These are phyloP conservation scores for Alternaria sp. DNA, from an alignment of 2,329 filamentous ascomycete genomes.

Conservation along the genomic window DNA sequence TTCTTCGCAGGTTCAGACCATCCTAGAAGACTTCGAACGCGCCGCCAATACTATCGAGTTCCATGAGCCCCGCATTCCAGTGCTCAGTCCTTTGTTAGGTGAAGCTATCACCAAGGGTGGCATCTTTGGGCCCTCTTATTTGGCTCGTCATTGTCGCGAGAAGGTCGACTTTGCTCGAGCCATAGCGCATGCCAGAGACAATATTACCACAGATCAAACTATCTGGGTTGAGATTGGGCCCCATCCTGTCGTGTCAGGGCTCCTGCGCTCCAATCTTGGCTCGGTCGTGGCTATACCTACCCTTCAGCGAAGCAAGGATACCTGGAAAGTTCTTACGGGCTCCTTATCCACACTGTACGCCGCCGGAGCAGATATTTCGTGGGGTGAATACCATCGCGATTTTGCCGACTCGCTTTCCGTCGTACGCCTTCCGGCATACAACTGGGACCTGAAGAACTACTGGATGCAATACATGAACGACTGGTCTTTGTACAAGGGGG, in stretches of 20 bases:
- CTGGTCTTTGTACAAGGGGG: slow-evolving; percentile 39
- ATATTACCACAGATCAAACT: slow-evolving; percentile 1
- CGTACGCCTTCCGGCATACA: slow-evolving; percentile 46
- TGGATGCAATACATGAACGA: slow-evolving; percentile 50
- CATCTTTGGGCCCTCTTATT: background rate
- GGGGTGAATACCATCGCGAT: slow-evolving; percentile 63
- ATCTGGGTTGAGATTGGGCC: slow-evolving; percentile 6
- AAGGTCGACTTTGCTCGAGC: slow-evolving; percentile 4
- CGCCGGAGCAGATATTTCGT: slow-evolving; percentile 65
- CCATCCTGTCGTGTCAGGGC: slow-evolving; percentile 1
- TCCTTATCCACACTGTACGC: slow-evolving; percentile 49
- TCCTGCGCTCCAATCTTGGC: no score
- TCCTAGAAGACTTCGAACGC: slow-evolving; percentile 53
- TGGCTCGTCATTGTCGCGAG: background rate
- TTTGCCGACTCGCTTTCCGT: slow-evolving; percentile 37
- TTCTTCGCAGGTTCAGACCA: slow-evolving; percentile 50
- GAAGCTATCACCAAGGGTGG: background rate
- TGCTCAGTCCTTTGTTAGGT: slow-evolving; percentile 1
- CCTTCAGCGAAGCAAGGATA: no score
- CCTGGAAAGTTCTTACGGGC: no score
- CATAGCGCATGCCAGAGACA: background rate
- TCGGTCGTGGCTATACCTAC: no score
- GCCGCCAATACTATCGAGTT: slow-evolving; percentile 30
- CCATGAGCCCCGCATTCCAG: slow-evolving; percentile 1
- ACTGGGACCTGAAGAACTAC: slow-evolving; percentile 50